A percentile compares a stretch with the other conserved stretches of the same genome.
Conservation (phyloP, 2,329 filamentous ascomycete species). For the Taxawa tesnikishii region DNA sequence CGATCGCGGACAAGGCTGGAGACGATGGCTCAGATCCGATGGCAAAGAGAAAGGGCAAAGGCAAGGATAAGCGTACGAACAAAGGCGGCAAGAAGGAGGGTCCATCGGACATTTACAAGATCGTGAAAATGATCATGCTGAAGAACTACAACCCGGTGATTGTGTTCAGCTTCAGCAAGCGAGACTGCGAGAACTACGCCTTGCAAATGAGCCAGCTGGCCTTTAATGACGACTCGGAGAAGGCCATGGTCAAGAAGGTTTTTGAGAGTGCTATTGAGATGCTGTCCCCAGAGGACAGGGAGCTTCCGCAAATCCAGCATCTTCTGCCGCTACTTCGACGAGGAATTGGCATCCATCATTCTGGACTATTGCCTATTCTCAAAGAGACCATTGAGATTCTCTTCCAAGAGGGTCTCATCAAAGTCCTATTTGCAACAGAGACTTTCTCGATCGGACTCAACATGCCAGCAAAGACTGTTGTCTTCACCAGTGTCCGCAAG, state of each 20-base stretch:
- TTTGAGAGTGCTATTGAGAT: constrained; percentile 89
- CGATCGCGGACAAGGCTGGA: constrained; percentile 78
- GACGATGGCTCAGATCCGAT: constrained; percentile 68
- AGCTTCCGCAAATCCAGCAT: constrained; percentile 80
- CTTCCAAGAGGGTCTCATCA: constrained; percentile 96
- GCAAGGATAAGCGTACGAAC: constrained; percentile 83
- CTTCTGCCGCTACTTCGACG: constrained; percentile 78
- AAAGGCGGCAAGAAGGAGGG: constrained; percentile 67
- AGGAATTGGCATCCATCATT: constrained; percentile 96
- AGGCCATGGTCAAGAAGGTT: constrained; percentile 85
- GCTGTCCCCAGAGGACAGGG: constrained; percentile 80
- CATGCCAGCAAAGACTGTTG: constrained; percentile 98
- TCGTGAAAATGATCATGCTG: constrained; percentile 97
- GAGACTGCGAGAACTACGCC: constrained; percentile 85
- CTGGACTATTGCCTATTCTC: constrained; percentile 82
- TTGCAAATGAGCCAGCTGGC: constrained; percentile 74
- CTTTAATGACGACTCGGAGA: constrained; percentile 95
- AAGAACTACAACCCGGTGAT: constrained; percentile 97
- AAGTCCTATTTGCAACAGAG: constrained; percentile 94
- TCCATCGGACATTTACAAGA: constrained; percentile 83
- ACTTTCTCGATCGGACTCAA: constrained; percentile 98
- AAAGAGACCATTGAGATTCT: constrained; percentile 99
- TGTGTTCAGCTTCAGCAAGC: constrained; percentile 98
- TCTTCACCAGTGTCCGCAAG: constrained; percentile 95
- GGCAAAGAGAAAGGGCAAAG: constrained; percentile 72